Base-by-base conservation (phyloP, 2,329 filamentous ascomycete genomes). In the Tolypocladium pustulatum region DNA sequence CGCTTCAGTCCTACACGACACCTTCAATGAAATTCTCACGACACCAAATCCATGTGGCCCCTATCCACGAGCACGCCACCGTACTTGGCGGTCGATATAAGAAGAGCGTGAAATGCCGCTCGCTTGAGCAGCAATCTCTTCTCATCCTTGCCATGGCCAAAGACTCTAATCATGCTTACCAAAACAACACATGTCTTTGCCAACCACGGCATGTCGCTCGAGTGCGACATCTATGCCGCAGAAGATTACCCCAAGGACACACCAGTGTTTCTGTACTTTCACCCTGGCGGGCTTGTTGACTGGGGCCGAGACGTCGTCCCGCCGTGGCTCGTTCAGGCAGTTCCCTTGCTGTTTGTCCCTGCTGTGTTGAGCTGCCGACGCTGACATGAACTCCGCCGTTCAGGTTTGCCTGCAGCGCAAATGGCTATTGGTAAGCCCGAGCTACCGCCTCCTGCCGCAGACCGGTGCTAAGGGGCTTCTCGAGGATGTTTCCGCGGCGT, bases 181-280 rank as follows among this genome's bases (percentile, higher is more conserved):
- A 68, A 68, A 57, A 61, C 62, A 0, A 72, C 67, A 0, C 55
- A 66, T 30, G 61, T 65, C 12, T 73, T 67, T 55, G 71, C 69
- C 56, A 61, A 62, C 30, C 71, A 72, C 57, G 63, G 61, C 49
- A 62, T 73, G 25, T 65, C 71, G 13, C 65, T 75, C 27, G 63
- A 72, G 56, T 73, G 72, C 62, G 72, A 73, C 63, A 61, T 74
- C 38, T 74, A 73, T 62, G 61, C 66, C 10, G 61, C 61, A 17
- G 55, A 56, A 6, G 63, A 65, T 61, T 67, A 66, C 32, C 62
- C 66, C 2, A 32, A 61, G 25, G 58, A 62, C 52, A 58, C 61
- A 1, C 69, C 70, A 5, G 67, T 71, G n/a, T 66, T 73, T 34
- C 63, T 74, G 22, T 75, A 71, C 63, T 75, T 74, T 59, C 72